These are phyloP conservation scores for Xylaria digitata DNA, from an alignment of 2,329 filamentous ascomycete genomes.

Conservation along the genomic window DNA sequence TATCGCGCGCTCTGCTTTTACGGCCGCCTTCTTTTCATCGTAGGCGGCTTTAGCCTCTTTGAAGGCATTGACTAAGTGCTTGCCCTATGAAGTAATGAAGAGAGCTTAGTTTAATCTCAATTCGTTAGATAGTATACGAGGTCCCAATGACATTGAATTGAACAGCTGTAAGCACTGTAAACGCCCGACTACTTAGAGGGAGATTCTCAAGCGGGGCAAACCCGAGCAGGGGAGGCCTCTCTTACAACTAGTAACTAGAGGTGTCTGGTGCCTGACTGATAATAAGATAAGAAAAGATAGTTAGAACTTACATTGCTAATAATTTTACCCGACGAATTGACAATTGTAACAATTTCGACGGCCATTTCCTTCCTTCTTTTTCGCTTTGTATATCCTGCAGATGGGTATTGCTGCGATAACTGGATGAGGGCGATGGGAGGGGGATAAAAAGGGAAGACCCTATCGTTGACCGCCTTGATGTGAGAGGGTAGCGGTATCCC, in stretches of 20 bases:
- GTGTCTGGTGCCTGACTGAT: neutral
- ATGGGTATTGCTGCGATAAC: slow-evolving; percentile 20
- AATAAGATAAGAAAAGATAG: slow-evolving; percentile 10
- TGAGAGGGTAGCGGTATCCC: slow-evolving; percentile 12
- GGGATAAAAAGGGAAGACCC: slow-evolving; percentile 34
- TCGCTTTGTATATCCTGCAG: slow-evolving; percentile 24
- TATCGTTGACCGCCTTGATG: slow-evolving; percentile 32
- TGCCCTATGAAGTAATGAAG: slow-evolving; percentile 71
- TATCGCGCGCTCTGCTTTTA: slow-evolving; percentile 71
- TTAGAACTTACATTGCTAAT: slow-evolving; percentile 50
- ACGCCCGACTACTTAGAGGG: slow-evolving; percentile 16
- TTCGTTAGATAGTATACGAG: slow-evolving; percentile 22
- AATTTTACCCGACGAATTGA: slow-evolving; percentile 51
- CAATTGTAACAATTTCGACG: slow-evolving; percentile 49
- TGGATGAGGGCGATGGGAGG: slow-evolving; percentile 18
- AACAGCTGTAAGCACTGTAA: slow-evolving; percentile 19
- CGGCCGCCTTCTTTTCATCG: slow-evolving; percentile 84
- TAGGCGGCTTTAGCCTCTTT: slow-evolving; percentile 92
- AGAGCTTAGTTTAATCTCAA: slow-evolving; percentile 18
- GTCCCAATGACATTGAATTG: slow-evolving; percentile 20
- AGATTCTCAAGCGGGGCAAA: slow-evolving; percentile 28
- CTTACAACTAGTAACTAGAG: slow-evolving; percentile 20
- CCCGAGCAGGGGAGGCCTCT: slow-evolving; percentile 25
- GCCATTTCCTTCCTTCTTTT: slow-evolving; percentile 41
- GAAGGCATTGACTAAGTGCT: slow-evolving; percentile 89